Conservation (phyloP, 352 stramenopile genomes). For the Globisporangium nodosum region DNA sequence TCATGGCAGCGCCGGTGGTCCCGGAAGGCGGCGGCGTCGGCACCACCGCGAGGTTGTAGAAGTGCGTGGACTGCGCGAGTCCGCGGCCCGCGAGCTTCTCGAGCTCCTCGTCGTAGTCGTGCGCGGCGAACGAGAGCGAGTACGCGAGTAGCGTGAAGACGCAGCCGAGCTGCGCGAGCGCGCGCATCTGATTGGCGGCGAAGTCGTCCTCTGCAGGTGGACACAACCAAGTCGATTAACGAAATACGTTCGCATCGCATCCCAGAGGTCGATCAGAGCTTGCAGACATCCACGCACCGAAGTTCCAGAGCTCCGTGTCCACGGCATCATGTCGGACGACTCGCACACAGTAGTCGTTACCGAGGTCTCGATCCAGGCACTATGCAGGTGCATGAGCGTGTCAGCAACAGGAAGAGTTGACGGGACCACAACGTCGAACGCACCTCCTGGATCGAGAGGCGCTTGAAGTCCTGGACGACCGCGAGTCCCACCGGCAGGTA, state of each 20-base stretch:
- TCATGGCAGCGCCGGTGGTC: too few species aligned
- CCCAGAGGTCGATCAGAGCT: too few species aligned
- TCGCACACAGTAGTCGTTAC: constrained; percentile 27
- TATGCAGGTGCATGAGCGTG: background rate
- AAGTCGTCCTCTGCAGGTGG: constrained; percentile 18
- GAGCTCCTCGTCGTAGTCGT: constrained; percentile 20
- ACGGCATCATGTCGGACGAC: constrained; percentile 23
- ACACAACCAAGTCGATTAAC: background rate
- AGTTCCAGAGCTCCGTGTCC: constrained; percentile 42
- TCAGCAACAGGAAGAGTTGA: background rate
- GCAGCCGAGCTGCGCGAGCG: constrained; percentile 33
- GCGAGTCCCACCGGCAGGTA: constrained; percentile 23
- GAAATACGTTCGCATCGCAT: background rate
- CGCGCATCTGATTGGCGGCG: constrained; percentile 31
- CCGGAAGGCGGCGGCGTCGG: constrained; percentile 3
- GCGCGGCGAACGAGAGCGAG: constrained; percentile 35
- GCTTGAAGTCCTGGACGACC: constrained; percentile 13
- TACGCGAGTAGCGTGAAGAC: constrained; percentile 56
- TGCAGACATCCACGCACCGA: constrained; percentile 18
- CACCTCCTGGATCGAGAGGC: constrained; percentile 15
- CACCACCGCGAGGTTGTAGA: constrained; percentile 11
- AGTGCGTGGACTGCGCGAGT: constrained; percentile 12
- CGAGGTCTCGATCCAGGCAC: constrained; percentile 26
- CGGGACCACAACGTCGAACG: background rate
- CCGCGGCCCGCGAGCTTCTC: constrained; percentile 1